Conservation (phyloP, 768 basidiomycete species). For the Tricholoma sp. region DNA sequence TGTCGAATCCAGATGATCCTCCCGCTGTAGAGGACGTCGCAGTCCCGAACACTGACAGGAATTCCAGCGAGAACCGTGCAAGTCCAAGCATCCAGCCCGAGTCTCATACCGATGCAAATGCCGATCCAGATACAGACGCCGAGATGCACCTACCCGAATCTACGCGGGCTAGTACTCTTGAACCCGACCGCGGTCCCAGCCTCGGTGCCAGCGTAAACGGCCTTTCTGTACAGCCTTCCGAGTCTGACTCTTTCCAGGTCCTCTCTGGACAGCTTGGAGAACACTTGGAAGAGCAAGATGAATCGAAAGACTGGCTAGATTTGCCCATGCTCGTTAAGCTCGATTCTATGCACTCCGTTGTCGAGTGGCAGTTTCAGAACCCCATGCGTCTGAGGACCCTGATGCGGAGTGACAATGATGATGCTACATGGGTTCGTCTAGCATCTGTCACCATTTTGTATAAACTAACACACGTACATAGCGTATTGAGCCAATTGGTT, state of each 20-base stretch:
- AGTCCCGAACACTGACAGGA: not conserved
- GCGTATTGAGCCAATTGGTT: slow-evolving; percentile 85
- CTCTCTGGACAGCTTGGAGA: slow-evolving; percentile 5
- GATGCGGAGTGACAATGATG: slow-evolving; percentile 79
- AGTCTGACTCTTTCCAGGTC: slow-evolving; percentile 9
- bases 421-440: slow-evolving; percentile 66
- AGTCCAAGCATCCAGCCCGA: not conserved
- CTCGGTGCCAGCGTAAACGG: slow-evolving; percentile 12
- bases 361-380: slow-evolving; percentile 88
- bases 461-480: slow-evolving; percentile 22
- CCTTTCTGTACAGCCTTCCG: slow-evolving; percentile 12
- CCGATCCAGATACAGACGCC: slow-evolving; percentile 7
- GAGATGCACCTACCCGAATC: slow-evolving; percentile 9
- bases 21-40: slow-evolving; percentile 6
- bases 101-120: not conserved
- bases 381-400: slow-evolving; percentile 59
- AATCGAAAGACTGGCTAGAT: slow-evolving; percentile 63
- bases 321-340: slow-evolving; percentile 70
- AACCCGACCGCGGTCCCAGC: slow-evolving; percentile 13
- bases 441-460: not conserved
- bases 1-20: slow-evolving; percentile 17
- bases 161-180: slow-evolving; percentile 16
- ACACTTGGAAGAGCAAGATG: slow-evolving; percentile 25
- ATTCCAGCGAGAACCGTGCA: not conserved
- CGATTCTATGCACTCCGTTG: slow-evolving; percentile 65